Base-by-base conservation (phyloP, 768 basidiomycete species). In the Leucogyrophana mollusca region DNA sequence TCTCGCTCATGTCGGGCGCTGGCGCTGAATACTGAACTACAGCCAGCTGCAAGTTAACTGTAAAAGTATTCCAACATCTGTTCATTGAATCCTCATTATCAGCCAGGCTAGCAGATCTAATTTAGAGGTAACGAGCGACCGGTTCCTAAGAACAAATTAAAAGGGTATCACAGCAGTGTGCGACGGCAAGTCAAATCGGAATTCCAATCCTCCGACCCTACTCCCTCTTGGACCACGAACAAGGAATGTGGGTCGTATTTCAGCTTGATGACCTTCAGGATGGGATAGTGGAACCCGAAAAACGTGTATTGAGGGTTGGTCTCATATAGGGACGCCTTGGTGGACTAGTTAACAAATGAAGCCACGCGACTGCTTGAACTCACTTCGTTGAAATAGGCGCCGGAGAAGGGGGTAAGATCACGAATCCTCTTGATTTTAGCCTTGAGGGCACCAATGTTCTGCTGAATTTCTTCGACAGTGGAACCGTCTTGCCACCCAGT, bases 141-240 rank as follows among this genome's bases (percentile, higher is more conserved):
- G n/a, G n/a, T n/a, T n/a, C n/a, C n/a, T n/a, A n/a, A n/a, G n/a
- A n/a, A n/a, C n/a, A n/a, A n/a, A n/a, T n/a, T n/a, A n/a, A n/a
- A n/a, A n/a, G n/a, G n/a, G n/a, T n/a, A n/a, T n/a, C n/a, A n/a
- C n/a, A n/a, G n/a, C n/a, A n/a, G n/a, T n/a, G n/a, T n/a, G 27
- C 27, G 27, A 7, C 27, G 27, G 48, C 59, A 65, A 4, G 36
- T 44, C 10, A 61, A 43, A 3, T 45, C 45, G 17, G 20, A 34
- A 52, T 74, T 72, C 74, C 75, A 77, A 4, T 72, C 64, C 20
- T 79, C 73, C 8, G 73, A 73, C 1, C 72, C 75, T 2, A 78
- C 73, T 6, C 76, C 76, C n/a, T 57, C 56, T 1, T 60, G 47
- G 18, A 77, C 73, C 3, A 77, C 52, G 52, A 78, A 80, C 20